Evolutionary conservation across 345 rosid genomes (phyloP).

Genomic region (Corymbia maculata): DNA sequence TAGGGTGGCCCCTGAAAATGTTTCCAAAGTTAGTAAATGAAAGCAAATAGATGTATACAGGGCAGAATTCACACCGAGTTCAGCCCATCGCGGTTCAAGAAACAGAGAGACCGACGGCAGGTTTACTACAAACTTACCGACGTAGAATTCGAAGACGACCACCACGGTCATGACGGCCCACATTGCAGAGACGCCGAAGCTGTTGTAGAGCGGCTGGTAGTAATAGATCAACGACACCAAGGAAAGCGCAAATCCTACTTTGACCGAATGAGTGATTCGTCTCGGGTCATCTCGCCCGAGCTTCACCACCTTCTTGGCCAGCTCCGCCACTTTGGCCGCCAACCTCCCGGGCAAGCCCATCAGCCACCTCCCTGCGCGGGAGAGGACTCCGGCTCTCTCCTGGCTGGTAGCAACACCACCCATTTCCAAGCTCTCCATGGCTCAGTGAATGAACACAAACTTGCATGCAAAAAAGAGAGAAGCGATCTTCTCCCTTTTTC

Average conservation of each 20-base stretch:
- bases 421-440: not conserved
- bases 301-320: conserved; percentile 13
- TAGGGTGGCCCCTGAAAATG: conserved; percentile 37
- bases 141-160: conserved; percentile 70
- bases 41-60: not conserved
- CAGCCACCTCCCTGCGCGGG: not conserved
- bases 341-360: conserved; percentile 3
- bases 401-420: not conserved
- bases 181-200: conserved; percentile 59
- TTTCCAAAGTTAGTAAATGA: not conserved
- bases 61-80: not conserved
- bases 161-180: conserved; percentile 90
- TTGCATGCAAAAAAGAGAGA: not conserved
- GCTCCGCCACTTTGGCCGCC: not conserved
- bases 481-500: not conserved
- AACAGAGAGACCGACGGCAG: not conserved
- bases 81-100: not conserved
- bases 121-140: conserved; percentile 26
- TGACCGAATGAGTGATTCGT: conserved; percentile 56
- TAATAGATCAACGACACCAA: conserved; percentile 56
- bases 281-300: conserved; percentile 63
- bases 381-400: not conserved
- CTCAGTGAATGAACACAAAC: not conserved
- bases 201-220: conserved; percentile 48
- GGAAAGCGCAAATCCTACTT: conserved; percentile 60